Evolutionary conservation across 495 filamentous ascomycete genomes (phyloP).

Genomic region (Penicillium cataractarum): DNA sequence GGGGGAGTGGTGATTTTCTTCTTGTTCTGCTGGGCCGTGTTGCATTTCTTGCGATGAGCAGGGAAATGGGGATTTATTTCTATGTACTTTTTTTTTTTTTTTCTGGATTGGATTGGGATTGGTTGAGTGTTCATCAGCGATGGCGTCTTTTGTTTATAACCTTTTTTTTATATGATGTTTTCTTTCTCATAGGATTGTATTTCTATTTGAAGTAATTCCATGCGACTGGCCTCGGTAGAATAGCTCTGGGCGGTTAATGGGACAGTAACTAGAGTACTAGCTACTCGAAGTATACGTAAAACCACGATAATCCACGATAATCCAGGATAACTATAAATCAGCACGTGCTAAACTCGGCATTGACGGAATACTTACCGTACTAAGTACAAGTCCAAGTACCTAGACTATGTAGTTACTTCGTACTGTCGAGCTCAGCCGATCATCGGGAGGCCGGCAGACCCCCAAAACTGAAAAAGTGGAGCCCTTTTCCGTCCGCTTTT

Average conservation of each 20-base stretch:
- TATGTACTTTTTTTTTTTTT: constrained; percentile 9
- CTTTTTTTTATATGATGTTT: constrained; percentile 3
- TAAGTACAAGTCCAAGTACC: too few relatives aligned
- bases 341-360: neutral
- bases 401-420: too few relatives aligned
- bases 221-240: neutral
- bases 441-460: constrained; percentile 29
- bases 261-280: neutral
- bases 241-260: neutral
- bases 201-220: neutral
- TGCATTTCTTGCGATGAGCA: constrained; percentile 76
- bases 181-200: neutral
- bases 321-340: neutral
- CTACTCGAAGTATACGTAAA: neutral
- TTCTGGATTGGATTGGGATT: constrained; percentile 13
- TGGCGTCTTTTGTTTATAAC: constrained; percentile 34
- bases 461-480: constrained; percentile 18
- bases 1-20: constrained; percentile 88
- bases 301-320: neutral
- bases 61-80: neutral
- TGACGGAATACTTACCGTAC: too few relatives aligned
- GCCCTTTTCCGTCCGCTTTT: constrained; percentile 25
- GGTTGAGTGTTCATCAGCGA: constrained; percentile 37
- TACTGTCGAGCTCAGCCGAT: constrained; percentile 18
- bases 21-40: constrained; percentile 83